Evolutionary conservation across 2,329 filamentous ascomycete genomes (phyloP).

Genomic region (Hymenoscyphus salicellus): DNA sequence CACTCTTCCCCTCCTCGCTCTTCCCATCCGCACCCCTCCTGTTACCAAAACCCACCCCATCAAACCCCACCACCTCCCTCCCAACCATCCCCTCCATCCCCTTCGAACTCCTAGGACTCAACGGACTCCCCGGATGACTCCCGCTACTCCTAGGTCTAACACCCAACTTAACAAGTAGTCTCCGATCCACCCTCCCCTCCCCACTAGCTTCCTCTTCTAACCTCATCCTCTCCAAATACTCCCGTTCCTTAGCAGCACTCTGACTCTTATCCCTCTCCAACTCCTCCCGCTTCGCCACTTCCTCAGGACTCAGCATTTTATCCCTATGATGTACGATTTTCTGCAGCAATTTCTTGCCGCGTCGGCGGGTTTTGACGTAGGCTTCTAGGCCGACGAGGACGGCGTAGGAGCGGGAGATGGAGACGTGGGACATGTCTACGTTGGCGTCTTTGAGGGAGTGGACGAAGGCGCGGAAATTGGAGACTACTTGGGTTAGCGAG

Average conservation of each 20-base stretch:
- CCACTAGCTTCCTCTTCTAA: conserved; percentile 26
- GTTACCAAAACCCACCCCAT: no score
- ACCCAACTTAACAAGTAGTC: conserved; percentile 44
- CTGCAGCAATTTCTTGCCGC: conserved; percentile 55
- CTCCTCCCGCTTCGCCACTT: conserved; percentile 55
- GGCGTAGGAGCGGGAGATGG: conserved; percentile 77
- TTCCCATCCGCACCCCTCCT: no score
- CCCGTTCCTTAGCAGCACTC: conserved; percentile 52
- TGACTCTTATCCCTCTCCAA: conserved; percentile 59
- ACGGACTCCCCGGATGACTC: background rate
- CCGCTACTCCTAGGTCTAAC: conserved; percentile 12
- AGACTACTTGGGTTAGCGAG: conserved; percentile 33
- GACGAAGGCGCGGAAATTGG: conserved; percentile 81
- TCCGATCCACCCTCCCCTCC: conserved; percentile 27
- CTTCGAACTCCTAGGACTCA: background rate
- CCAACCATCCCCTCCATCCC: conserved; percentile 3
- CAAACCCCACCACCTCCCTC: background rate
- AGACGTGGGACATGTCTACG: conserved; percentile 75
- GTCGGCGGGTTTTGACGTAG: conserved; percentile 65
- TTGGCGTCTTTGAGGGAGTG: conserved; percentile 67
- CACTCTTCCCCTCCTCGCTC: background rate
- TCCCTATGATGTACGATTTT: conserved; percentile 54
- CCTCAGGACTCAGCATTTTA: conserved; percentile 60
- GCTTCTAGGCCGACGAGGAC: conserved; percentile 79
- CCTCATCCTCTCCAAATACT: conserved; percentile 35